Conservation (phyloP, 257 asterid genomes). For the Perilla frutescens region DNA sequence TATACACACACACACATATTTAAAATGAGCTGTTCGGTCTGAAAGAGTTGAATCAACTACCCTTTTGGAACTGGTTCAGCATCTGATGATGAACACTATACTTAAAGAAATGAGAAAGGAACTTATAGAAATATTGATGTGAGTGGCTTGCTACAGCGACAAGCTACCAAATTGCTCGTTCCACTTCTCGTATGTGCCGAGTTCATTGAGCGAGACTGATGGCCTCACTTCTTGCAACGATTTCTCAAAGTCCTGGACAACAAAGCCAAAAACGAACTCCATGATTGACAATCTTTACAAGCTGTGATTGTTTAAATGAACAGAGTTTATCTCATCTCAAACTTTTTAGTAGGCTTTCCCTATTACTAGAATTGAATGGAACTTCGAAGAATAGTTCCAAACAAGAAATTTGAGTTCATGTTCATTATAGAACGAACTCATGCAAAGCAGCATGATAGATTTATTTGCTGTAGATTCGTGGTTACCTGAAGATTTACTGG, state of each 20-base stretch:
- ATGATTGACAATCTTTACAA: conserved; percentile 1
- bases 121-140: neutral
- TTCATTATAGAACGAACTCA: neutral
- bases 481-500: conserved; percentile 81
- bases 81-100: neutral
- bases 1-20: too few species aligned
- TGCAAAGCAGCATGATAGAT: neutral
- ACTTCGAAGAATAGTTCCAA: neutral
- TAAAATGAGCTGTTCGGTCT: too few species aligned
- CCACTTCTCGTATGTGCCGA: conserved; percentile 85
- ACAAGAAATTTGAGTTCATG: neutral
- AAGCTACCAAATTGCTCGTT: conserved; percentile 93
- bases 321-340: neutral
- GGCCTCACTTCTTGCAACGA: conserved; percentile 95
- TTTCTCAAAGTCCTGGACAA: conserved; percentile 77
- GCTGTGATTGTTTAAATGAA: neutral
- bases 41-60: neutral
- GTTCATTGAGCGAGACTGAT: conserved; percentile 88
- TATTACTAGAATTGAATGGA: neutral
- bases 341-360: neutral
- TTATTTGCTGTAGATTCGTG: neutral
- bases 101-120: conserved; percentile 8
- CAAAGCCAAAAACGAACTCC: conserved; percentile 19
- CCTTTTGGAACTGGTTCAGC: conserved; percentile 11
- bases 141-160: conserved; percentile 54